Evolutionary conservation across 106 monocot species (phyloP).

Genomic region (Alisma plantagoaquatica): DNA sequence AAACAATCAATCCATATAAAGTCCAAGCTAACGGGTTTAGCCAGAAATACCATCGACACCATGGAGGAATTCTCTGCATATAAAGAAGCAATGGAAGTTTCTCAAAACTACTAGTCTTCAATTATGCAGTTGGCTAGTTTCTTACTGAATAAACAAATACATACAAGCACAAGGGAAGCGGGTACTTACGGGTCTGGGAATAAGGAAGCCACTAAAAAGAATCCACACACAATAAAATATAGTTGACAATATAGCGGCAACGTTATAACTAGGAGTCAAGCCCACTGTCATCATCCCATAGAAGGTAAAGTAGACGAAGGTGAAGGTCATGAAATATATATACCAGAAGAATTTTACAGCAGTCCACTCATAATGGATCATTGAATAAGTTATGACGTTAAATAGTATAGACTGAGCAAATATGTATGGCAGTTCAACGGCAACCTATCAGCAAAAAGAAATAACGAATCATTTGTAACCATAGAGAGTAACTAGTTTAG

Average conservation of each 20-base stretch:
- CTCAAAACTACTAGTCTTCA: background rate
- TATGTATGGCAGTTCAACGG: slow-evolving; percentile 61
- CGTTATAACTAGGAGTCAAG: slow-evolving; percentile 66
- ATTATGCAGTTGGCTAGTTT: background rate
- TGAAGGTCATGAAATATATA: slow-evolving; percentile 52
- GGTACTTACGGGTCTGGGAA: slow-evolving; percentile 54
- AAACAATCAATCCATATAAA: slow-evolving; percentile 57
- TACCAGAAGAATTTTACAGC: slow-evolving; percentile 54
- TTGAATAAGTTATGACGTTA: slow-evolving; percentile 29
- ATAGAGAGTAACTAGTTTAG: too few relatives aligned
- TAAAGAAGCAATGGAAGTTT: background rate
- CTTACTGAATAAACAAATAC: too few relatives aligned
- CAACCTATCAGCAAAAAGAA: too few relatives aligned
- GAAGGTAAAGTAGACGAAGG: slow-evolving; percentile 64
- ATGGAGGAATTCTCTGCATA: slow-evolving; percentile 68
- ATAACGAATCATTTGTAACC: too few relatives aligned
- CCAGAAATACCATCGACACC: slow-evolving; percentile 97
- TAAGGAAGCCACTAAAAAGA: slow-evolving; percentile 62
- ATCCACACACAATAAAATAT: slow-evolving; percentile 74
- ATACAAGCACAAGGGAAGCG: background rate
- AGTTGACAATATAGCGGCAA: slow-evolving; percentile 58
- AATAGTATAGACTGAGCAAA: slow-evolving; percentile 40
- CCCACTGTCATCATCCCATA: slow-evolving; percentile 85
- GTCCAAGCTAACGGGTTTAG: slow-evolving; percentile 70
- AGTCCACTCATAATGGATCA: slow-evolving; percentile 58